phyloP scores from a whole-genome alignment of 2,329 filamentous ascomycete species.

The Fusarium verrucosum region DNA sequence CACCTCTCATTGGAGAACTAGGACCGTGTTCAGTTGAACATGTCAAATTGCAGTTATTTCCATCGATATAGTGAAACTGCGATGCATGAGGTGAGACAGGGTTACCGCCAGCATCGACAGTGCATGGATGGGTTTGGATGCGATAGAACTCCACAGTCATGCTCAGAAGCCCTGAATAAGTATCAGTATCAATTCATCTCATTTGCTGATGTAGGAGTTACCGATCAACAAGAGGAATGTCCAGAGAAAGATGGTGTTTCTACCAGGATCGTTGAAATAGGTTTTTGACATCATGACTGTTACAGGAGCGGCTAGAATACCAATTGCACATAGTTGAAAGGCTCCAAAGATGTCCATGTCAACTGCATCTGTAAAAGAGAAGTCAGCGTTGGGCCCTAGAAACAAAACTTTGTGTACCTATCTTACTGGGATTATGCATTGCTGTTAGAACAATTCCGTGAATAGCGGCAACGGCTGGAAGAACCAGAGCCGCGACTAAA shows the following conservation, averaged over 20 bases:
- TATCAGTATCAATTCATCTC: not conserved
- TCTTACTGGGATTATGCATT: constrained; percentile 66
- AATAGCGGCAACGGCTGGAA: constrained; percentile 71
- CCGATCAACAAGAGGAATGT: constrained; percentile 68
- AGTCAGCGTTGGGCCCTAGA: not conserved
- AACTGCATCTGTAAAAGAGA: constrained; percentile 59
- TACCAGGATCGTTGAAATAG: constrained; percentile 70
- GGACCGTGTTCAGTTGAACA: constrained; percentile 60
- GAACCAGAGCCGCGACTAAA: constrained; percentile 68
- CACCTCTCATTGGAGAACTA: constrained; percentile 63
- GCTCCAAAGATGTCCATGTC: constrained; percentile 76
- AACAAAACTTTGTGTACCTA: too few relatives aligned
- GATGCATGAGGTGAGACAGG: constrained; percentile 48
- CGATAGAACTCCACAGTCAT: constrained; percentile 73
- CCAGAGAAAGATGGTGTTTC: constrained; percentile 75
- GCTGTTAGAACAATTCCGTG: constrained; percentile 70
- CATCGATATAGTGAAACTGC: constrained; percentile 56
- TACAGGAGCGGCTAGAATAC: constrained; percentile 70
- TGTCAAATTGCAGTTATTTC: constrained; percentile 55
- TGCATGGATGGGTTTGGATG: constrained; percentile 56
- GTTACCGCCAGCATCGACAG: constrained; percentile 49
- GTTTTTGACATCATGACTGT: constrained; percentile 69
- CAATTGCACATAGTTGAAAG: constrained; percentile 73
- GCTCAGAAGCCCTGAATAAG: constrained; percentile 61
- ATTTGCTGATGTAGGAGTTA: constrained; percentile 40